These are phyloP conservation scores for Heliosperma pusillum DNA, from an alignment of 148 eudicot species.

Conservation along the genomic window DNA sequence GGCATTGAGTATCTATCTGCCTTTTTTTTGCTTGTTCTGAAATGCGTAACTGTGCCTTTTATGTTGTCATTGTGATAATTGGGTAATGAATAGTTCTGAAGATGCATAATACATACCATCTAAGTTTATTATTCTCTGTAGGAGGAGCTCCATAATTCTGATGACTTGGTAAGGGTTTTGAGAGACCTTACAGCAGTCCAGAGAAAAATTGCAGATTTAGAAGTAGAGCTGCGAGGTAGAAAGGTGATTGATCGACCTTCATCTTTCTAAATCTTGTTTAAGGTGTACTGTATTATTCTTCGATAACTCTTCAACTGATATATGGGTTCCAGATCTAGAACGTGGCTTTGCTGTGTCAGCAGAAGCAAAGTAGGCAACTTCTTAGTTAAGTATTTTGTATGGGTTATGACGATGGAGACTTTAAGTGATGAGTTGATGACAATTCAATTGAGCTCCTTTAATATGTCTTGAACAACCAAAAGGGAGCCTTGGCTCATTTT, in stretches of 20 bases:
- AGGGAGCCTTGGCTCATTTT: background rate
- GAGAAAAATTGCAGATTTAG: constrained; percentile 88
- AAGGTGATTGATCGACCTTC: constrained; percentile 47
- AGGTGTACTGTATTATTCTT: background rate
- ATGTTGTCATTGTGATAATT: background rate
- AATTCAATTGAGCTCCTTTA: background rate
- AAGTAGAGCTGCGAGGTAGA: constrained; percentile 98
- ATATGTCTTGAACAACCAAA: background rate
- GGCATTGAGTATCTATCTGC: background rate
- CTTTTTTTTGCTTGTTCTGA: background rate
- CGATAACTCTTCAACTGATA: background rate
- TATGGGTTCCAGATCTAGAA: constrained; percentile 7
- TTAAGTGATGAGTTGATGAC: background rate
- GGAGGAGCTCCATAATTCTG: constrained; percentile 75
- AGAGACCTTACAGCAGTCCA: constrained; percentile 94
- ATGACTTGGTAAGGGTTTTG: constrained; percentile 81
- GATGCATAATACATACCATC: background rate
- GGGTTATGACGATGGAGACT: background rate
- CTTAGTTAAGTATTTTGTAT: background rate
- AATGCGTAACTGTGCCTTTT: background rate
- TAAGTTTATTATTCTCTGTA: constrained; percentile 21
- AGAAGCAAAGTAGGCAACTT: constrained; percentile 1
- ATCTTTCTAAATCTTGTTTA: background rate
- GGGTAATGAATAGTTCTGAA: background rate
- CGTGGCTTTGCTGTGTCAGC: background rate